Evolutionary conservation across 2,329 filamentous ascomycete species (phyloP), one percentile per base, ranked within the genome.

Genomic region (Lasiodiplodia sp.): DNA sequence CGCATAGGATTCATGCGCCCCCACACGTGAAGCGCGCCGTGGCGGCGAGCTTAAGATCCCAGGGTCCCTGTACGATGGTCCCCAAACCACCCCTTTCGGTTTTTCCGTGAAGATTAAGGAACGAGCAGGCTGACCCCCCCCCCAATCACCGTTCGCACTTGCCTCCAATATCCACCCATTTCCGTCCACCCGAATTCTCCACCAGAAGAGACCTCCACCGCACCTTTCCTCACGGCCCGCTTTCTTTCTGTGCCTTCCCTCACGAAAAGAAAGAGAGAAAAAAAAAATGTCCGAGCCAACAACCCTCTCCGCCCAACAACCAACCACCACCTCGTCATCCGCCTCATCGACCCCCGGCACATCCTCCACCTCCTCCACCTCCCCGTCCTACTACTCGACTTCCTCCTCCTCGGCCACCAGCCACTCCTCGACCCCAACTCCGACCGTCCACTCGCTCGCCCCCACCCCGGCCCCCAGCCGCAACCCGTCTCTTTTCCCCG

Each of bases 381-480:
- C 11, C 23, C 31, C 16, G n/a, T 28, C 12, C 62, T 34, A 52
- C 40, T 28, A 44, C n/a, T 51, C 28, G 3, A 28, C 28, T 4
- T 28, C 44, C 44, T 23, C 55, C 18, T 58, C 55, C 11, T 28
- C 38, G 8, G 28, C 57, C 37, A 18, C 57, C 18, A 18, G 38
- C 57, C 12, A 25, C 23, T 25, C 58, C 37, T 11, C n/a, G 28
- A 23, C 49, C 18, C 49, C 49, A 12, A 55, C 63, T n/a, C 66
- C 55, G 40, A 44, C 44, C 44, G 28, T 31, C 25, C 44, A 10
- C 44, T 8, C 18, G 1, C 44, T 47, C 18, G 28, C 60, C 47
- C 44, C 60, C n/a, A 57, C 64, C n/a, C 66, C 56, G 23, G 57
- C 60, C 6, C 60, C 60, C n/a, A 37, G 44, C 28, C 60, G 47